Evolutionary conservation across 768 basidiomycete genomes (phyloP), one percentile per base, ranked within the genome.

Genomic region (Phanerochaete sordida): DNA sequence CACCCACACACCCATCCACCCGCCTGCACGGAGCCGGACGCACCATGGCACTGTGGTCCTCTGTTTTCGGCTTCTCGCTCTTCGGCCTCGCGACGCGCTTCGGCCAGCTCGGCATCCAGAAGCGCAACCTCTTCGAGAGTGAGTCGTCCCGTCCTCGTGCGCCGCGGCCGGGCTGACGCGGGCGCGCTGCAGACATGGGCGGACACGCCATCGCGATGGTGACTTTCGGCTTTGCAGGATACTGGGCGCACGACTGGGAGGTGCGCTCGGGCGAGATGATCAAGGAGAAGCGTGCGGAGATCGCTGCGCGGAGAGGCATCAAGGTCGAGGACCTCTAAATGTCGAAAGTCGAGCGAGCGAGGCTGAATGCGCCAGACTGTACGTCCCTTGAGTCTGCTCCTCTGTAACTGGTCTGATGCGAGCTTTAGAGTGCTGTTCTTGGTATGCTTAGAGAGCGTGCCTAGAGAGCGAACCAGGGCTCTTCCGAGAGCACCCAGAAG

Each of bases 21-120:
- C 7, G 13, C 37, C 23, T n/a, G 31, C 13, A 54, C 33, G 30
- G 27, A 13, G 5, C 50, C 9, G 23, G 23, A 7, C 37, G 11
- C 56, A 64, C 56, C 58, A 91, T 90, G 86, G 70, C 88, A 44
- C 75, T 91, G 69, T 76, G 89, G 58, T 75, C 84, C 52, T 90
- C 84, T 69, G 74, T 93, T 62, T 72, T 91, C 69, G 90, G 91
- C 44, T 91, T 91, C 74, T 89, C 91, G 2, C 73, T 82, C 58
- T 88, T 93, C 69, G 94, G 94, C 45, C 87, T 97, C 60, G 86
- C 87, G 23, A 86, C 88, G 21, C 82, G 95, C 60, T 79, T 93
- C 61, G 92, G 91, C 66, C 93, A 95, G 75, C 85, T 97, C 24
- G 89, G 88, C 56, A 89, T 97, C 68, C 88, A 93, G 73, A 86